Conservation (phyloP, 192 early-diverging fungal species). For the Gaertneriomyces semiglobifer region DNA sequence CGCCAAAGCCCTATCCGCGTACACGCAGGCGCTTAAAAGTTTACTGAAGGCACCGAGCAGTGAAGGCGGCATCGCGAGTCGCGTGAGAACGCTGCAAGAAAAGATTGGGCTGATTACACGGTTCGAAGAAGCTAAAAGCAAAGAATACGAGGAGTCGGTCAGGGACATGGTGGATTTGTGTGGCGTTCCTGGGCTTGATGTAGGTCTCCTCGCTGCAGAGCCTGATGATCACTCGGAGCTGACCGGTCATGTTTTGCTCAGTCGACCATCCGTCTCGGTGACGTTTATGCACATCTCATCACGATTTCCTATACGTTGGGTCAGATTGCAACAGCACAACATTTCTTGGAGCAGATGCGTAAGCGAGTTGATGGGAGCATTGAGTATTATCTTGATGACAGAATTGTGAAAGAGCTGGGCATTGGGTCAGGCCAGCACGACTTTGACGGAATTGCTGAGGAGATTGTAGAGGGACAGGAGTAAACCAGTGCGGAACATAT, state of each 20-base stretch:
- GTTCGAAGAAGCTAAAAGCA: slow-evolving; percentile 40
- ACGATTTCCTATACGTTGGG: slow-evolving; percentile 41
- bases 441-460: background rate
- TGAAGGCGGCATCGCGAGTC: background rate
- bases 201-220: slow-evolving; percentile 11
- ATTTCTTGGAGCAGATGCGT: slow-evolving; percentile 35
- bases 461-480: too few species aligned
- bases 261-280: slow-evolving; percentile 44
- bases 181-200: slow-evolving; percentile 45
- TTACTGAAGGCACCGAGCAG: background rate
- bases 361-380: slow-evolving; percentile 27
- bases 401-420: slow-evolving; percentile 10
- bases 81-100: slow-evolving; percentile 11
- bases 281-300: slow-evolving; percentile 56
- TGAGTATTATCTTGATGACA: slow-evolving; percentile 39
- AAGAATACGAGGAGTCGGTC: slow-evolving; percentile 31
- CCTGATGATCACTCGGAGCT: background rate
- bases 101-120: slow-evolving; percentile 33
- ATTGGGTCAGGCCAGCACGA: background rate
- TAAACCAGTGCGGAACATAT: too few species aligned
- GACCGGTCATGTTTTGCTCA: background rate
- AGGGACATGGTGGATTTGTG: slow-evolving; percentile 46
- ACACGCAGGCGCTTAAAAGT: background rate
- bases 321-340: slow-evolving; percentile 32
- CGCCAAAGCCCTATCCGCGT: slow-evolving; percentile 44